Conservation (phyloP, 345 rosid genomes). For the Mallotus nudiflorus region DNA sequence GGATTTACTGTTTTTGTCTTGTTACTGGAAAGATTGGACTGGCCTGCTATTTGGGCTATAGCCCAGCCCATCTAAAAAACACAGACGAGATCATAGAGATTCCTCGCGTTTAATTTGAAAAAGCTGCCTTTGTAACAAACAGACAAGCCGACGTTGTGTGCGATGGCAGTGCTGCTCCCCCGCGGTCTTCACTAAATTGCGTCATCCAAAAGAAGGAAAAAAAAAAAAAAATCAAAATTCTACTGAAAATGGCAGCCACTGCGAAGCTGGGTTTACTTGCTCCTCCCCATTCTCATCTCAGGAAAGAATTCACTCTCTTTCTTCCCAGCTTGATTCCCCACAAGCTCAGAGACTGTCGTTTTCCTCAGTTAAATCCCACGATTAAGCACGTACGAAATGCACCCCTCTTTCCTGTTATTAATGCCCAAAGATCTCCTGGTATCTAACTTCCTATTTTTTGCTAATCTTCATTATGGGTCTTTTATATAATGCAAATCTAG, state of each 20-base stretch:
- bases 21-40: too few relatives aligned
- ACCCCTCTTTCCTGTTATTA: slow-evolving; percentile 40
- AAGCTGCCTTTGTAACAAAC: too few relatives aligned
- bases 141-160: neutral
- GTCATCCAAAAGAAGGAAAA: too few relatives aligned
- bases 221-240: neutral
- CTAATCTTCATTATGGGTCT: neutral
- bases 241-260: slow-evolving; percentile 33
- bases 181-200: too few relatives aligned
- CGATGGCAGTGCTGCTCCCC: too few relatives aligned
- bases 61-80: too few relatives aligned
- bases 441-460: neutral
- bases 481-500: neutral
- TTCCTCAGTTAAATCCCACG: slow-evolving; percentile 26
- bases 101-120: too few relatives aligned
- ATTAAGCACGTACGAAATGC: slow-evolving; percentile 29
- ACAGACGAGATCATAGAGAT: too few relatives aligned
- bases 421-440: slow-evolving; percentile 63
- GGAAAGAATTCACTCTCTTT: slow-evolving; percentile 25
- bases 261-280: slow-evolving; percentile 26
- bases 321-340: slow-evolving; percentile 33
- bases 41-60: too few relatives aligned
- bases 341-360: slow-evolving; percentile 29
- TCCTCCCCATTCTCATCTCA: slow-evolving; percentile 29
- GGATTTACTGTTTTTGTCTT: too few relatives aligned